A percentile compares a stretch with the other conserved stretches of the same genome.
These are phyloP conservation scores for Petunia secreta DNA, from an alignment of 257 asterid species.

Conservation along the genomic window DNA sequence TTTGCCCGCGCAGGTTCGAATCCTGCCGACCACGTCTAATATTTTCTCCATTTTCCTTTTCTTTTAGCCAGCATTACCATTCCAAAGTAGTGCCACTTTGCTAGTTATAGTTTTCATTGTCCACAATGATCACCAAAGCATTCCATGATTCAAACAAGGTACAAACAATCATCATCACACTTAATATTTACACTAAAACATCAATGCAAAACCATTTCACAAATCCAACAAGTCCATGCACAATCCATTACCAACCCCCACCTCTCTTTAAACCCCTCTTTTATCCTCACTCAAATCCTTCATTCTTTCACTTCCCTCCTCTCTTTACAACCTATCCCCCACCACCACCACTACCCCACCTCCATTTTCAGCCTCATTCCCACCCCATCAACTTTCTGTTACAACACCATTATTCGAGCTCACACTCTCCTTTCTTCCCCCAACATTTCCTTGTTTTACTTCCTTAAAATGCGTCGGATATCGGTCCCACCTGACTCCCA, in stretches of 20 bases:
- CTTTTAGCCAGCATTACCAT: too few relatives aligned
- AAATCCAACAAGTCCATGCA: slow-evolving; percentile 71
- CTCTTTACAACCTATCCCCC: slow-evolving; percentile 23
- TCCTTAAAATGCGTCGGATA: slow-evolving; percentile 55
- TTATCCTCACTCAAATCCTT: slow-evolving; percentile 64
- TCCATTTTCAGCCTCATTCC: slow-evolving; percentile 59
- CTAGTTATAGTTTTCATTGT: neutral
- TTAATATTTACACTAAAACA: slow-evolving; percentile 44
- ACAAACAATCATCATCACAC: slow-evolving; percentile 40
- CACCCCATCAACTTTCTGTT: slow-evolving; percentile 62
- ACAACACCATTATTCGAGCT: slow-evolving; percentile 67
- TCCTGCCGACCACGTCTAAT: slow-evolving; percentile 99
- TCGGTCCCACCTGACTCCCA: slow-evolving; percentile 60
- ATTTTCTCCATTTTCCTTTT: neutral
- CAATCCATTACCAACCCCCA: slow-evolving; percentile 67
- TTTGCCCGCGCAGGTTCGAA: slow-evolving; percentile 99
- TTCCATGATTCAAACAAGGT: slow-evolving; percentile 38
- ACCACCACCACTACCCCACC: slow-evolving; percentile 42
- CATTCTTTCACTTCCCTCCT: slow-evolving; percentile 50
- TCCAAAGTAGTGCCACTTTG: too few relatives aligned
- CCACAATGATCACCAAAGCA: neutral
- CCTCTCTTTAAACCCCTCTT: slow-evolving; percentile 48
- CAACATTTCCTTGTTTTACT: slow-evolving; percentile 41
- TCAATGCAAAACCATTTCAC: slow-evolving; percentile 51
- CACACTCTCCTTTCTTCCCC: slow-evolving; percentile 60